Evolutionary conservation across 352 stramenopile species (phyloP), one percentile per base, ranked within the genome.

Genomic region (Phytophthora sp.): DNA sequence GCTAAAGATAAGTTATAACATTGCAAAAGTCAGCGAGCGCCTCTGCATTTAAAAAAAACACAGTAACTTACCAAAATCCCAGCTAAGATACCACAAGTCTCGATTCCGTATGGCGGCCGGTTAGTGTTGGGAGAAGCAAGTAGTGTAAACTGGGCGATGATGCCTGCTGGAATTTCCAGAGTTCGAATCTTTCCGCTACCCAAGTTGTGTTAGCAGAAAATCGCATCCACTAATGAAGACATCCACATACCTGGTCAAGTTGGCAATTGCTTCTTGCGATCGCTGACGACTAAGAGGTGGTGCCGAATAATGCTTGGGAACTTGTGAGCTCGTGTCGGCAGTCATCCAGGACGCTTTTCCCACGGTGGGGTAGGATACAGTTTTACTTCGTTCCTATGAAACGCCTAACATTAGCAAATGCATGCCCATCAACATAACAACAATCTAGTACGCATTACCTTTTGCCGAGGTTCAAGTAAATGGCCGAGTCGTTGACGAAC

Each of bases 71-170:
- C 83, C 66, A 95, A 50, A 38, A 88, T 76, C 10, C 86, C 90
- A 13, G 88, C 86, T 31, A 97, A 73, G 41, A 97, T 96, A 11
- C 91, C 91, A 62, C 91, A 97, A 4, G 91, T 97, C 62, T 97
- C 91, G 38, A 97, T 94, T 10, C 90, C 90, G 39, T 96, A 82
- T 17, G 86, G 87, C 21, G 58, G 69, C 42, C 61, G 61, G 24
- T 82, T 82, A 5, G 88, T 96, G 62, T 97, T 96, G 11, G 82
- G 75, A 6, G 81, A 75, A n/a, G 88, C 87, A 35, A 97, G 76
- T 10, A 75, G 54, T 10, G 83, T 92, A 48, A 97, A 97, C 59
- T 93, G 69, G 15, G 66, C 63, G 8, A 95, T 87, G 23, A 97
- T 72, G 5, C 58, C 74, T 20, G 74, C 79, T 15, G 89, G 88